These are phyloP conservation scores for Zymoseptoria brevis DNA, from an alignment of 2,329 filamentous ascomycete genomes.

Conservation along the genomic window DNA sequence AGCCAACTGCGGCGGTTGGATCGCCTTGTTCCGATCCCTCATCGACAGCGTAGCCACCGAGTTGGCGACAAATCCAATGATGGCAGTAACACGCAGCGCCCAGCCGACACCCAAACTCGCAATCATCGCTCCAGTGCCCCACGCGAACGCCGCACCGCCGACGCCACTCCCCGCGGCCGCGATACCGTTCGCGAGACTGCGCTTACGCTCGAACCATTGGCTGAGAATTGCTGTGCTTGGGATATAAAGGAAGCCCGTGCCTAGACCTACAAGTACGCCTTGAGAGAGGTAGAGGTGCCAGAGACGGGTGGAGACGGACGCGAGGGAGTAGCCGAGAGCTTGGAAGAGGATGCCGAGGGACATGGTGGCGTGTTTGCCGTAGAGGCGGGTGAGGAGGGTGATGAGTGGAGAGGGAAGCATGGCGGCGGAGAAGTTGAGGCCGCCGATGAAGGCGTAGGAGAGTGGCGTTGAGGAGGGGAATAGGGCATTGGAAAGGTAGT, in stretches of 20 bases:
- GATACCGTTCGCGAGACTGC: slow-evolving; percentile 37
- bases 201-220: slow-evolving; percentile 36
- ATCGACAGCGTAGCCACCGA: slow-evolving; percentile 26
- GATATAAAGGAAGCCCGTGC: slow-evolving; percentile 36
- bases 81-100: slow-evolving; percentile 35
- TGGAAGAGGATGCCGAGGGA: slow-evolving; percentile 27
- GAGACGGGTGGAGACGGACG: slow-evolving; percentile 28
- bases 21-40: slow-evolving; percentile 28
- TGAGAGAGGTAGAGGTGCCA: slow-evolving; percentile 37
- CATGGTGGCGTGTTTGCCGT: slow-evolving; percentile 28
- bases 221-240: slow-evolving; percentile 32
- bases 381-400: slow-evolving; percentile 23
- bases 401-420: slow-evolving; percentile 31
- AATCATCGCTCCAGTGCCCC: slow-evolving; percentile 34
- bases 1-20: slow-evolving; percentile 28
- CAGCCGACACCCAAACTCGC: slow-evolving; percentile 31
- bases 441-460: slow-evolving; percentile 37
- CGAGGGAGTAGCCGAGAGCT: slow-evolving; percentile 27
- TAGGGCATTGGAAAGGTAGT: slow-evolving; percentile 32
- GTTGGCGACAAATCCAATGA: slow-evolving; percentile 26
- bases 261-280: slow-evolving; percentile 34
- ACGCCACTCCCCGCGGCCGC: slow-evolving; percentile 34
- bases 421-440: slow-evolving; percentile 31
- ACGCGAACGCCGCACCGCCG: slow-evolving; percentile 33
- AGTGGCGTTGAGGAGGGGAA: slow-evolving; percentile 31